Conservation (phyloP, 1,284 basidiomycete species). For the Heterobasidion annosum region DNA sequence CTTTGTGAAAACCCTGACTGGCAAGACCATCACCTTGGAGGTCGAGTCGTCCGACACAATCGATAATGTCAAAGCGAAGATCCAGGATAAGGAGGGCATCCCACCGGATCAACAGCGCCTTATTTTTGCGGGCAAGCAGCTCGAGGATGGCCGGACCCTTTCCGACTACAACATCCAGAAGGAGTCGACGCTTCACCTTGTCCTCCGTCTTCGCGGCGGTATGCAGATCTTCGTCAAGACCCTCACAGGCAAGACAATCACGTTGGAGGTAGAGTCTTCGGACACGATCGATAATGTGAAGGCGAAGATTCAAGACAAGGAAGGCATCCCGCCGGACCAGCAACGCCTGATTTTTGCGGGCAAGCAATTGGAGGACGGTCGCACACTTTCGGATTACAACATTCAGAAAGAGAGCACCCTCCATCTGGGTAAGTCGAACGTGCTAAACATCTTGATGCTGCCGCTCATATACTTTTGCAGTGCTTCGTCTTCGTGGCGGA, state of each 20-base stretch:
- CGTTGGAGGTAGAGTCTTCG: slow-evolving; percentile 93
- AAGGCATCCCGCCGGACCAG: slow-evolving; percentile 93
- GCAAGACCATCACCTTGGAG: slow-evolving; percentile 76
- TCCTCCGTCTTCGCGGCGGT: slow-evolving; percentile 93
- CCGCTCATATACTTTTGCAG: slow-evolving; percentile 33
- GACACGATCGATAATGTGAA: slow-evolving; percentile 99
- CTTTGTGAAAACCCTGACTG: slow-evolving; percentile 66
- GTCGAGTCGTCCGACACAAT: slow-evolving; percentile 92
- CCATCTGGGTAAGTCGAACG: slow-evolving; percentile 33
- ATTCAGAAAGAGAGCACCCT: slow-evolving; percentile 68
- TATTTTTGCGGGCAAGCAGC: slow-evolving; percentile 82
- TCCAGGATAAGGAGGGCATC: slow-evolving; percentile 94
- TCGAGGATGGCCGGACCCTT: slow-evolving; percentile 61
- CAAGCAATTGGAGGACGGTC: slow-evolving; percentile 95
- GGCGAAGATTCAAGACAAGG: slow-evolving; percentile 94
- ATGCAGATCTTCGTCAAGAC: slow-evolving; percentile 78
- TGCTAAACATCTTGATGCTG: slow-evolving; percentile 19
- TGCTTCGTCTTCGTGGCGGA: slow-evolving; percentile 75
- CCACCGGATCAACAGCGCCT: slow-evolving; percentile 95
- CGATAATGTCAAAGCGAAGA: slow-evolving; percentile 97
- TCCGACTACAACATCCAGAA: slow-evolving; percentile 95
- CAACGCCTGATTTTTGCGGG: slow-evolving; percentile 98
- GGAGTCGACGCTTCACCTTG: slow-evolving; percentile 93
- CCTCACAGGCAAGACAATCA: slow-evolving; percentile 99
- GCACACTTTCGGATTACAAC: slow-evolving; percentile 86